Evolutionary conservation across 1,284 basidiomycete genomes (phyloP), one percentile per base, ranked within the genome.

Genomic region (Pseudozyma flocculosa): DNA sequence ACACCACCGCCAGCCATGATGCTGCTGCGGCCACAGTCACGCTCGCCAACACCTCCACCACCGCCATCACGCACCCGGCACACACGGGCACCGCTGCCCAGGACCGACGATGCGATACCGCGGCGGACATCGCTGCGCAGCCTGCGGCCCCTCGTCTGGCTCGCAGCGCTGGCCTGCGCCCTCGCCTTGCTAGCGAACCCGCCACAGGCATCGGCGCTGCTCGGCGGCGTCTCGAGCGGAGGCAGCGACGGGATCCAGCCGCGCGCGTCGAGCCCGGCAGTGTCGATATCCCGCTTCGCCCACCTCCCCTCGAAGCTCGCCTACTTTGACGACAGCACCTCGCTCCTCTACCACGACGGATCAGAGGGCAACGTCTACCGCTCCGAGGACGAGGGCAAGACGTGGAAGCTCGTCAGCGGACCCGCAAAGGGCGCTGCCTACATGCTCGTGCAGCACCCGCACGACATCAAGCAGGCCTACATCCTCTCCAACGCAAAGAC

Each of bases 281-380:
- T 82, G 4, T 60, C 73, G 7, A 62, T 80, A n/a, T 80, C 79
- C 7, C 68, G 80, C 22, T 81, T 85, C 52, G 75, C 80, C 34
- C 88, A 89, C 77, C 80, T 90, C 1, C 79, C 95, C 86, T 83
- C 84, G n/a, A 83, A 85, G 65, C 79, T 96, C 48, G 88, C 89
- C 82, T 96, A 92, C 83, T 94, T 97, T 80, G 89, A 94, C 65
- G 93, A 95, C 80, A 87, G 89, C 7, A 79, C 87, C 38, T 90
- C 84, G 53, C 87, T 87, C 11, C 81, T 96, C 47, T 92, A 90
- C 73, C 89, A 92, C 76, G 92, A 97, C 78, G 79, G 85, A 1
- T 70, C 84, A 18, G 81, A 83, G 13, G 85, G 87, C 11, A 82
- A 85, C 52, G 82, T 97, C 8, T 86, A 86, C 71, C 84, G 92